Conservation (phyloP, 257 asterid genomes). For the Leptodermis oblonga region DNA sequence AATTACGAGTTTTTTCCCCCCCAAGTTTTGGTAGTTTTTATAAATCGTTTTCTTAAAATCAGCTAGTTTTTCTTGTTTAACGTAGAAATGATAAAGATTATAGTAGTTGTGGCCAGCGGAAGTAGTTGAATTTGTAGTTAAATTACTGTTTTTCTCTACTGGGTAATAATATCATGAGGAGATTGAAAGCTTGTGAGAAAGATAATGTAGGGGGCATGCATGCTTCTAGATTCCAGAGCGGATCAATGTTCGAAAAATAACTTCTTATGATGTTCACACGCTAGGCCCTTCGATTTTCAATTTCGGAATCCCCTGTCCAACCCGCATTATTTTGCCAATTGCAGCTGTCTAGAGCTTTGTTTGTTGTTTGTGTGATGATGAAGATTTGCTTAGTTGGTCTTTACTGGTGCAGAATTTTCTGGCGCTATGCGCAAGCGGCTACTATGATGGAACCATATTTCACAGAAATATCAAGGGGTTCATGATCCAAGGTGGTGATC, state of each 20-base stretch:
- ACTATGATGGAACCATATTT: slow-evolving; percentile 90
- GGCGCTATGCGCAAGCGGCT: slow-evolving; percentile 89
- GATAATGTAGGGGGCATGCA: background rate
- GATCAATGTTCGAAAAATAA: background rate
- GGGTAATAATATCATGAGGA: background rate
- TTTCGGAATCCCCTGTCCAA: background rate
- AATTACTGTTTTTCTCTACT: background rate
- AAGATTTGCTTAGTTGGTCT: background rate
- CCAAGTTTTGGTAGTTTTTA: too few species aligned
- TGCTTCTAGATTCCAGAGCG: background rate
- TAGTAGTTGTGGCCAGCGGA: too few species aligned
- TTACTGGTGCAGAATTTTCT: slow-evolving; percentile 61
- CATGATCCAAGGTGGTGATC: slow-evolving; percentile 99
- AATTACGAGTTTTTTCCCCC: background rate
- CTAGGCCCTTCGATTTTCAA: background rate
- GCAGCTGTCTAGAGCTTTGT: background rate
- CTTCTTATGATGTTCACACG: background rate
- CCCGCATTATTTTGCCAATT: background rate
- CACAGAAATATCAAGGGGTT: slow-evolving; percentile 92
- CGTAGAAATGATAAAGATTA: too few species aligned
- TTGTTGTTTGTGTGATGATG: slow-evolving; percentile 9
- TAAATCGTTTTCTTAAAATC: too few species aligned
- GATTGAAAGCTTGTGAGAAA: background rate
- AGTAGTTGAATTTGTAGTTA: background rate
- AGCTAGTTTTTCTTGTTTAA: background rate